Conservation (phyloP, 1,139 yeast genomes). For the Lodderomyces theae region DNA sequence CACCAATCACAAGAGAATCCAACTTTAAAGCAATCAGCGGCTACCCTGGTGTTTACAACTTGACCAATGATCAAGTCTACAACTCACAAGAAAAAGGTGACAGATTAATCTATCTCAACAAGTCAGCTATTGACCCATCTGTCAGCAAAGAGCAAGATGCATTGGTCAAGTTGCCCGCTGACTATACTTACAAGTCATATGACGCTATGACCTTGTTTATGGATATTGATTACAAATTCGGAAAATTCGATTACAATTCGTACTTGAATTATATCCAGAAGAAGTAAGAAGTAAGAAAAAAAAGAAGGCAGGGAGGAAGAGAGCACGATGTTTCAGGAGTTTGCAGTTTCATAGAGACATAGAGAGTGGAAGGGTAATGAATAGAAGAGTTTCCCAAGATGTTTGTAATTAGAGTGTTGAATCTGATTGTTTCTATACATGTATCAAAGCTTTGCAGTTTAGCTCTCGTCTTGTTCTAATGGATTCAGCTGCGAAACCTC, state of each 20-base stretch:
- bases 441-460: too few species aligned
- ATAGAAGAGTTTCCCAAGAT: too few species aligned
- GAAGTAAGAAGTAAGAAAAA: too few species aligned
- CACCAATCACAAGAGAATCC: slow-evolving; percentile 45
- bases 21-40: slow-evolving; percentile 46
- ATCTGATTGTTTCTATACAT: too few species aligned
- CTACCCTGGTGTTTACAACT: slow-evolving; percentile 47
- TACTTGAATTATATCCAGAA: slow-evolving; percentile 49
- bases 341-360: too few species aligned
- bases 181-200: slow-evolving; percentile 58
- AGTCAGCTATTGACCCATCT: slow-evolving; percentile 23
- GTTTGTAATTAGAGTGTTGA: too few species aligned
- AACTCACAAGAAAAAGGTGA: slow-evolving; percentile 36
- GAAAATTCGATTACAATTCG: slow-evolving; percentile 51
- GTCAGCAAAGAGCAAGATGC: slow-evolving; percentile 23
- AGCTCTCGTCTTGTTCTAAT: too few species aligned
- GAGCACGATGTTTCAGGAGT: too few species aligned
- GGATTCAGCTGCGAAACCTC: too few species aligned
- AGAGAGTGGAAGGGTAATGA: too few species aligned
- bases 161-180: slow-evolving; percentile 43
- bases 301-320: too few species aligned
- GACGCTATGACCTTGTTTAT: slow-evolving; percentile 60
- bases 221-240: slow-evolving; percentile 62
- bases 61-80: slow-evolving; percentile 48
- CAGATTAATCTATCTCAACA: slow-evolving; percentile 39